These are phyloP conservation scores for Dalechampia spathulata DNA, from an alignment of 441 rosid species.

Conservation along the genomic window DNA sequence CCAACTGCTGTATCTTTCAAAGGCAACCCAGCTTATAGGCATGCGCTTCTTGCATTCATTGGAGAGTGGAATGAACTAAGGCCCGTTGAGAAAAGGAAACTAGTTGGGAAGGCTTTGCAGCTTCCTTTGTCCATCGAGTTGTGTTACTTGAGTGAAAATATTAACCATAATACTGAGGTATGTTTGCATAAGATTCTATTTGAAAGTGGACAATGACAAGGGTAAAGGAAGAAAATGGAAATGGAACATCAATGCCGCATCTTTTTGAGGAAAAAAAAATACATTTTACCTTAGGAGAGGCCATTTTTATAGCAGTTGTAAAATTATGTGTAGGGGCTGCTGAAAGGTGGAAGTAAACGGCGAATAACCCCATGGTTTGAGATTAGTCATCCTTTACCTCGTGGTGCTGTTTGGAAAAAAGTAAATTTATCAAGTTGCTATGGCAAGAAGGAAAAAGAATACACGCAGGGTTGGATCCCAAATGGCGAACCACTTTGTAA, in stretches of 20 bases:
- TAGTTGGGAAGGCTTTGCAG: conserved; percentile 83
- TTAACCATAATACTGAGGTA: conserved; percentile 63
- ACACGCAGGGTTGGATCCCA: conserved; percentile 75
- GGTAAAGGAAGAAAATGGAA: not conserved
- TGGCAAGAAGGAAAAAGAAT: conserved; percentile 64
- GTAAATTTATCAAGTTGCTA: conserved; percentile 43
- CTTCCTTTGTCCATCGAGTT: conserved; percentile 79
- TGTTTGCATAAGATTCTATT: conserved; percentile 4
- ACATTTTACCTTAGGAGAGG: not conserved
- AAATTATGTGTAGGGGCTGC: conserved; percentile 59
- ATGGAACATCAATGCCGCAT: no score
- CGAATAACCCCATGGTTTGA: conserved; percentile 65
- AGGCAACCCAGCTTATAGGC: conserved; percentile 33
- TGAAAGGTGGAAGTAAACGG: conserved; percentile 82
- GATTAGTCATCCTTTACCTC: conserved; percentile 66
- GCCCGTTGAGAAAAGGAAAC: conserved; percentile 70
- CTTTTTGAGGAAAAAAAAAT: not conserved
- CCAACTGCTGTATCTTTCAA: conserved; percentile 22
- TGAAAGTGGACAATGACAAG: not conserved
- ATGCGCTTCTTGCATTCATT: conserved; percentile 49
- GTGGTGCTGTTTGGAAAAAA: conserved; percentile 69
- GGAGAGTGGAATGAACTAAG: conserved; percentile 73
- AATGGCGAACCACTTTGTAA: conserved; percentile 84
- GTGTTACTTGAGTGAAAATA: conserved; percentile 77
- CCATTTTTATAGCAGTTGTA: conserved; percentile 2